Evolutionary conservation across 176 grass and related monocot species (phyloP).

Genomic region (Urochloa ruziziensis): DNA sequence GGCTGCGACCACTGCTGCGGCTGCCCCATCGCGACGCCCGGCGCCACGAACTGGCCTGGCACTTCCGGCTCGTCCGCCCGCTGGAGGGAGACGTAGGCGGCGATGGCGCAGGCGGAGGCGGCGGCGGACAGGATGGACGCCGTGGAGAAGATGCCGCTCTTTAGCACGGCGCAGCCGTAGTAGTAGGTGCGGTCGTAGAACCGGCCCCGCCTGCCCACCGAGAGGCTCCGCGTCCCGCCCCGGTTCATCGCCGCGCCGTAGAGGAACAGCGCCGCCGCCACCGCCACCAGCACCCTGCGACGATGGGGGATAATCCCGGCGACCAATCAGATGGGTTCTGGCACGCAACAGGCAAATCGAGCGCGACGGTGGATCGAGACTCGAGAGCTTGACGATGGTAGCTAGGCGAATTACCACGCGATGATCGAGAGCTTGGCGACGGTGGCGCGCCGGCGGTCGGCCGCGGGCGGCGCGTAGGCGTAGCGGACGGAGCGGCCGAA

Average conservation of each 20-base stretch:
- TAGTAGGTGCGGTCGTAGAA: not conserved
- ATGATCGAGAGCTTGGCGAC: not conserved
- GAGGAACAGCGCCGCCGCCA: not conserved
- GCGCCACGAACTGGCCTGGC: not conserved
- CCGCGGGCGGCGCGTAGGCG: not conserved
- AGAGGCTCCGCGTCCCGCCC: not conserved
- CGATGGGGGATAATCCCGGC: not conserved
- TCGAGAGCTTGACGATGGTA: too few species aligned
- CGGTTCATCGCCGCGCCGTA: conserved; percentile 8
- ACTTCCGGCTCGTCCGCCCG: not conserved
- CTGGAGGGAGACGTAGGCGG: conserved; percentile 2
- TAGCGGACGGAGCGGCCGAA: too few species aligned
- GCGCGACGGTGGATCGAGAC: too few species aligned
- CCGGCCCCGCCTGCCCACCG: not conserved
- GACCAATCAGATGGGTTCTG: too few species aligned
- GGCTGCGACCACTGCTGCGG: conserved; percentile 17
- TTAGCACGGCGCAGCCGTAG: not conserved
- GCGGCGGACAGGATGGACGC: not conserved
- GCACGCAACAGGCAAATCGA: not conserved
- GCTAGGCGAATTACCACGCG: conserved; percentile 1
- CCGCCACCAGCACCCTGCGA: conserved; percentile 6
- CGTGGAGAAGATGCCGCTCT: not conserved
- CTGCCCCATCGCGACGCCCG: conserved; percentile 26
- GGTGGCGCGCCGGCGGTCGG: not conserved
- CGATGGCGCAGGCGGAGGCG: not conserved